phyloP scores from a whole-genome alignment of 176 grass and related monocot genomes.

The Cenchrus fungigraminus region DNA sequence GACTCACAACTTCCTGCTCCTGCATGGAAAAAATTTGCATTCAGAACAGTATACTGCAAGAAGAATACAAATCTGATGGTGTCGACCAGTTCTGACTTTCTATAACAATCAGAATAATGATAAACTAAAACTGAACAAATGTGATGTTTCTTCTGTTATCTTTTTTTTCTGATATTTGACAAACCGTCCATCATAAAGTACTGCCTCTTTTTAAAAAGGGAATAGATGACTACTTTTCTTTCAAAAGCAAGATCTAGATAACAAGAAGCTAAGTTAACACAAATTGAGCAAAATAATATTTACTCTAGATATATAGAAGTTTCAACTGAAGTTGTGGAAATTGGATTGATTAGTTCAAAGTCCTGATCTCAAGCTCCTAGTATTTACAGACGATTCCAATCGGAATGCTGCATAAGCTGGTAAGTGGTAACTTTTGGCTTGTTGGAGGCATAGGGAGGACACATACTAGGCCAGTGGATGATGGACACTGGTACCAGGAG shows the following conservation, averaged over 20 bases:
- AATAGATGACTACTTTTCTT: neutral
- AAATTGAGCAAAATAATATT: neutral
- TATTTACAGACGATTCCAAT: slow-evolving; percentile 23
- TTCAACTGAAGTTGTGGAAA: neutral
- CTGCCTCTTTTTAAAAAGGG: neutral
- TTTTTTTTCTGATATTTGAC: slow-evolving; percentile 22
- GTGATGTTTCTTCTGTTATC: neutral
- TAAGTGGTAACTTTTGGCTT: neutral
- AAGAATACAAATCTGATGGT: neutral
- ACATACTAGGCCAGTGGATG: slow-evolving; percentile 26
- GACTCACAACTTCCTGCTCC: slow-evolving; percentile 48
- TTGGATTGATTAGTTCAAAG: neutral
- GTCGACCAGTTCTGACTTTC: neutral
- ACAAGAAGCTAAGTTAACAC: neutral
- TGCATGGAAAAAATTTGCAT: slow-evolving; percentile 39
- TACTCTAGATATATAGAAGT: neutral
- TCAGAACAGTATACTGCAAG: slow-evolving; percentile 44
- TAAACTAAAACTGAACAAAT: slow-evolving; percentile 16
- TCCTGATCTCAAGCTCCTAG: slow-evolving; percentile 10
- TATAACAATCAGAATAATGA: slow-evolving; percentile 19
- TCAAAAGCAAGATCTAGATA: neutral
- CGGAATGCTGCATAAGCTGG: slow-evolving; percentile 7
- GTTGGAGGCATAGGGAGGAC: slow-evolving; percentile 21
- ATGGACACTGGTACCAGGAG: slow-evolving; percentile 41
- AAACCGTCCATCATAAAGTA: slow-evolving; percentile 16